Evolutionary conservation across 345 rosid species (phyloP).

Genomic region (Syzygium oleosum): DNA sequence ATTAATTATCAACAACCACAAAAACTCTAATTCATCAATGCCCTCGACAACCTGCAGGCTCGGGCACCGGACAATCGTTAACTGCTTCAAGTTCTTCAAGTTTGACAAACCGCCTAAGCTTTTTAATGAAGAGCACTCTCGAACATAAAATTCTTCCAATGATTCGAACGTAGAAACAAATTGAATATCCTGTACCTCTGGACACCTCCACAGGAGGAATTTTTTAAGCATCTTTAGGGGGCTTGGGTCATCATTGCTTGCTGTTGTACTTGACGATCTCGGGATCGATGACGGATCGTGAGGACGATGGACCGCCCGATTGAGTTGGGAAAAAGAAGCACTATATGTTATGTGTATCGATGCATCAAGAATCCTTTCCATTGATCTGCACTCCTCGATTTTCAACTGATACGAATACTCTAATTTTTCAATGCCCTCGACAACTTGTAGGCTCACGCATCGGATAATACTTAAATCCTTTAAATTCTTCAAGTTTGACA

Average conservation of each 20-base stretch:
- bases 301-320: too few species aligned
- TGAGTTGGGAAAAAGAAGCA: too few species aligned
- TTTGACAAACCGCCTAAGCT: neutral
- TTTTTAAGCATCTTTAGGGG: accelerated
- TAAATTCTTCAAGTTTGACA: neutral
- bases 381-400: too few species aligned
- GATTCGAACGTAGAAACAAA: accelerated
- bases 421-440: neutral
- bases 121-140: neutral
- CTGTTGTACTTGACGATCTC: too few species aligned
- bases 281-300: too few species aligned
- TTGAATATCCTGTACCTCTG: accelerated
- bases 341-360: too few species aligned
- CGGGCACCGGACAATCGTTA: accelerated
- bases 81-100: neutral
- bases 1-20: accelerated
- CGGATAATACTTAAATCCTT: accelerated
- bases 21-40: accelerated
- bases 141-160: accelerated
- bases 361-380: too few species aligned
- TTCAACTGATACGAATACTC: neutral
- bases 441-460: neutral
- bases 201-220: accelerated
- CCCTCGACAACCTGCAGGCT: neutral
- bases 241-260: too few species aligned